Percentiles rank a stretch among this genome's conserved stretches.
These are phyloP conservation scores for Solanum peruvianum DNA, from an alignment of 257 asterid species.

Conservation along the genomic window DNA sequence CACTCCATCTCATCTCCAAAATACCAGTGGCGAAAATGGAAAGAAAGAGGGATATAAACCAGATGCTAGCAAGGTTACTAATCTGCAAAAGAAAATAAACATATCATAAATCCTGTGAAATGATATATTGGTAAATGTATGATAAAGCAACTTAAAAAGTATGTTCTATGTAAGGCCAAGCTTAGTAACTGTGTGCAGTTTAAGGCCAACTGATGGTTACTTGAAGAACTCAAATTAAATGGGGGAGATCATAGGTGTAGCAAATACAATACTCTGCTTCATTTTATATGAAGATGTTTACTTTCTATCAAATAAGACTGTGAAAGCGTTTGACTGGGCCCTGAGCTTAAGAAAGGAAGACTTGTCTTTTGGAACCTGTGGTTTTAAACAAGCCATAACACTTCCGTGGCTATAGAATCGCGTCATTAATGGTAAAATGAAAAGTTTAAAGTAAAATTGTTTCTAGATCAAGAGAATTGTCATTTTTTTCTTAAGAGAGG, in stretches of 20 bases:
- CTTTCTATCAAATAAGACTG: not conserved
- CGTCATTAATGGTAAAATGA: not conserved
- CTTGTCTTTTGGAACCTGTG: not conserved
- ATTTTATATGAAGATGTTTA: not conserved
- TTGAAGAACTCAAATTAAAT: not conserved
- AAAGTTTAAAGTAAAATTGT: not conserved
- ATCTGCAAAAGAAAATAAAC: slow-evolving; percentile 38
- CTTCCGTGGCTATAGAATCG: not conserved
- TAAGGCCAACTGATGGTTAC: not conserved
- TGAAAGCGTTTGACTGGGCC: not conserved
- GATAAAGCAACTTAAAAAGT: not conserved
- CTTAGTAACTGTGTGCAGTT: not conserved
- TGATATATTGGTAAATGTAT: not conserved
- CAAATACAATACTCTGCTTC: not conserved
- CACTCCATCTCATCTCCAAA: slow-evolving; percentile 97
- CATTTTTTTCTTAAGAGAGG: not conserved
- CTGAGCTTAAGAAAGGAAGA: not conserved
- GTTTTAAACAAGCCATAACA: not conserved
- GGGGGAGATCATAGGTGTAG: not conserved
- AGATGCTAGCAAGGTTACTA: slow-evolving; percentile 83
- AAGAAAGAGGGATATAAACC: slow-evolving; percentile 92
- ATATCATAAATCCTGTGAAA: not conserved
- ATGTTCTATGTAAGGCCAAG: not conserved
- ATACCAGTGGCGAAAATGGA: slow-evolving; percentile 96
- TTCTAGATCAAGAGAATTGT: not conserved